A percentile compares a stretch with the other conserved stretches of the same genome.
phyloP scores from a whole-genome alignment of 1,139 yeast species.

The Kazachstania sp. region DNA sequence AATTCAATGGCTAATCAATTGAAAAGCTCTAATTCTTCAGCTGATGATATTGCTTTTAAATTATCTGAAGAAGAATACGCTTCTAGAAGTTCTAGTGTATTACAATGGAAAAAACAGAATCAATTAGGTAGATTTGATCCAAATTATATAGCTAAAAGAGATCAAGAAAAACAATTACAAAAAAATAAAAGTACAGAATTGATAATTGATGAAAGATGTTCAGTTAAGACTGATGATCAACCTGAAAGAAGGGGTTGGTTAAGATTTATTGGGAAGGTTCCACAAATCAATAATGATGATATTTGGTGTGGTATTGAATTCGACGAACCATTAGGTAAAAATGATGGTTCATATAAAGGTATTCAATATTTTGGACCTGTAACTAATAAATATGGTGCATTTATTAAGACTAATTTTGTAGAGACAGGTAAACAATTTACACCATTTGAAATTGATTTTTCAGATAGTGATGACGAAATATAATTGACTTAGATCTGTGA shows the following conservation, averaged over 20 bases:
- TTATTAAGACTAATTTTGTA: conserved; percentile 39
- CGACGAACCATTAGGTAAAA: conserved; percentile 64
- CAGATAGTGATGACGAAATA: conserved; percentile 15
- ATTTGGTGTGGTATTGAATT: conserved; percentile 80
- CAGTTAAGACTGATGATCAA: conserved; percentile 18
- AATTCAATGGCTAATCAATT: conserved; percentile 40
- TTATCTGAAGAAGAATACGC: conserved; percentile 64
- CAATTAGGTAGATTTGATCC: conserved; percentile 70
- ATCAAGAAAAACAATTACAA: conserved; percentile 26
- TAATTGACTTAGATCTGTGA: background rate
- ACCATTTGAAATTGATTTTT: conserved; percentile 14
- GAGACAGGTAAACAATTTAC: conserved; percentile 19
- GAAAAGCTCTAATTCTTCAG: conserved; percentile 25
- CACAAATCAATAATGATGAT: conserved; percentile 39
- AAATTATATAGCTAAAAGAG: conserved; percentile 31
- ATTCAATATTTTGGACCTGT: conserved; percentile 53
- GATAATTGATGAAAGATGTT: conserved; percentile 31
- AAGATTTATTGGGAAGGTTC: conserved; percentile 57
- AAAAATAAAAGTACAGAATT: conserved; percentile 24
- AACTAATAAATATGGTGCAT: conserved; percentile 49
- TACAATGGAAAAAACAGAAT: conserved; percentile 64
- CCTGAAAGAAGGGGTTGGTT: conserved; percentile 54
- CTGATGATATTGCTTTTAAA: conserved; percentile 39
- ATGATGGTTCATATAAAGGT: conserved; percentile 70
- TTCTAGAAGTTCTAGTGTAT: conserved; percentile 51